Base-by-base conservation (phyloP, 1,139 yeast species). In the Chernovozyma sophiae-reginae region DNA sequence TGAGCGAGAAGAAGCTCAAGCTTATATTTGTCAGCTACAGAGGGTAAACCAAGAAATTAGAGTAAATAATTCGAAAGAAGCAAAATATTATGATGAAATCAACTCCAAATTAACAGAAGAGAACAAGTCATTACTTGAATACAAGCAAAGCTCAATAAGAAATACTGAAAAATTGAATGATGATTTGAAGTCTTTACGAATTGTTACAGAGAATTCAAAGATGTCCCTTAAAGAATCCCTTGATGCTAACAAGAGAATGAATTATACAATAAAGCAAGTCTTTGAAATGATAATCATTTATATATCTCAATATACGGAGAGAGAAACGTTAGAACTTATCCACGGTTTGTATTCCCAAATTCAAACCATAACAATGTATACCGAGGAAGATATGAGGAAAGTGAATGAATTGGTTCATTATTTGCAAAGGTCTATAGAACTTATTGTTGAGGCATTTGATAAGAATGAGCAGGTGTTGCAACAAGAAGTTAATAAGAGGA, bases 221-320 rank as follows among this genome's bases (percentile, higher is more conserved):
- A 13, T 6, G 24, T 20, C 15, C 32, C 36, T 22, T 28, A 20
- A 30, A 14, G 30, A 18, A 13, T 29, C 35, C 5, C 25, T 30
- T 32, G 27, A 20, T 15, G 14, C 27, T 10, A 17, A 32, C 12
- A 30, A 20, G 6, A 31, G 32, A 13, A 19, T 33, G 8, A 25
- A 25, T 16, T 7, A 15, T 13, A 24, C 28, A n/a, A 29, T 42
- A 31, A 26, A 13, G 31, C 31, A 30, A 25, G 33, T 33, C 23
- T 30, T 33, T 27, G 27, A 37, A 25, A 22, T 16, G 10, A 10
- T 37, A 6, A 37, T 27, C 12, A 37, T 30, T 7, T 18, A 42
- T 8, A 41, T 57, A 25, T 35, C 43, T 26, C 58, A 58, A 8
- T 42, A 54, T 43, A 41, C 56, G 38, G 44, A 52, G 32, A 47